Conservation (phyloP, 768 basidiomycete species). For the Termitomyces sp. region DNA sequence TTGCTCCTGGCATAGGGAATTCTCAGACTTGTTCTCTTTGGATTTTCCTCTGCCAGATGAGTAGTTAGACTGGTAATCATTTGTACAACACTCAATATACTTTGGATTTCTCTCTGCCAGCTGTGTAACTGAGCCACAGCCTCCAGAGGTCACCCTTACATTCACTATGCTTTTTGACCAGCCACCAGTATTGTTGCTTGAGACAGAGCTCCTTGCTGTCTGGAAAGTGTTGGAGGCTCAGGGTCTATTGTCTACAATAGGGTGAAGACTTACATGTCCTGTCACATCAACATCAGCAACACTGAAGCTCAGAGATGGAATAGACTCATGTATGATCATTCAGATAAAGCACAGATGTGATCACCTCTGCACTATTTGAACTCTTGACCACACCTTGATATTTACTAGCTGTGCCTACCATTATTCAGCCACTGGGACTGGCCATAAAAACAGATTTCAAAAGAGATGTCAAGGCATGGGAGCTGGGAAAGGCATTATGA, state of each 20-base stretch:
- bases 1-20: too few relatives aligned
- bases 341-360: slow-evolving; percentile 94
- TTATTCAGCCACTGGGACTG: slow-evolving; percentile 63
- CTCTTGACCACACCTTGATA: slow-evolving; percentile 88
- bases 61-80: too few relatives aligned
- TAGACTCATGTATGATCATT: slow-evolving; percentile 77
- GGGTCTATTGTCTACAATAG: neutral
- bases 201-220: slow-evolving; percentile 86
- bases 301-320: neutral
- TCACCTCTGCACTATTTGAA: slow-evolving; percentile 87
- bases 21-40: too few relatives aligned
- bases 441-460: slow-evolving; percentile 89
- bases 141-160: too few relatives aligned
- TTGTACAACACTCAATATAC: too few relatives aligned
- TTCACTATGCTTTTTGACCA: too few relatives aligned
- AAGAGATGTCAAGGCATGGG: slow-evolving; percentile 80
- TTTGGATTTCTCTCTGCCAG: too few relatives aligned
- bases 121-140: too few relatives aligned
- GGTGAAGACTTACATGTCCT: slow-evolving; percentile 40
- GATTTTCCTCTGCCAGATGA: too few relatives aligned
- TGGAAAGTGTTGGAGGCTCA: slow-evolving; percentile 20
- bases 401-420: slow-evolving; percentile 73
- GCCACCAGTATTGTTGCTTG: slow-evolving; percentile 98
- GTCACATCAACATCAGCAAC: neutral
- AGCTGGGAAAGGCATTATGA: slow-evolving; percentile 29